phyloP scores from a whole-genome alignment of 1,284 basidiomycete genomes.

The Earliella scabrosa region DNA sequence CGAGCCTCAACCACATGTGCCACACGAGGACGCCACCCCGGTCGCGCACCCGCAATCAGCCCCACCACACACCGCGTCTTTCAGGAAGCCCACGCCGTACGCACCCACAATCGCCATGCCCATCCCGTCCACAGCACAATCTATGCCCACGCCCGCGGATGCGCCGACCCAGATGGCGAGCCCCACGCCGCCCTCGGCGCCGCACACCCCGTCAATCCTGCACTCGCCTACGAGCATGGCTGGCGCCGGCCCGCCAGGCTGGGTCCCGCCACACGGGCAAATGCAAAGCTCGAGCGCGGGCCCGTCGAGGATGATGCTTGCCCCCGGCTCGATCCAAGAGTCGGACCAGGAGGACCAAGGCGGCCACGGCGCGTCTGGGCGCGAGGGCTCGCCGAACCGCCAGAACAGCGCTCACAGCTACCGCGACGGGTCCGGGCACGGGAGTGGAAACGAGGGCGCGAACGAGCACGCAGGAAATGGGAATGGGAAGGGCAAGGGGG shows the following conservation, averaged over 20 bases:
- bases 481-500: no score
- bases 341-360: slow-evolving; percentile 15
- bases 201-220: slow-evolving; percentile 11
- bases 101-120: slow-evolving; percentile 14
- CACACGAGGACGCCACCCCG: slow-evolving; percentile 4
- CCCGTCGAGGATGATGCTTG: slow-evolving; percentile 3
- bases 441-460: background rate
- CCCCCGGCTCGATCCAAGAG: background rate
- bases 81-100: slow-evolving; percentile 11
- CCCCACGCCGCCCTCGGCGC: slow-evolving; percentile 3
- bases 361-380: slow-evolving; percentile 4
- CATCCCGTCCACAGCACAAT: background rate
- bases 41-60: background rate
- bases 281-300: slow-evolving; percentile 8
- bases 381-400: background rate
- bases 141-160: background rate
- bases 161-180: no score
- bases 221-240: background rate
- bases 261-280: background rate
- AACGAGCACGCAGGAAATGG: background rate
- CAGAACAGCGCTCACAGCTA: background rate
- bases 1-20: slow-evolving; percentile 2
- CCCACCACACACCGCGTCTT: slow-evolving; percentile 4
- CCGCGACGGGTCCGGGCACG: background rate
- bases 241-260: background rate